Conservation (phyloP, 1,139 yeast species). For the Kluyveromyces sp. region DNA sequence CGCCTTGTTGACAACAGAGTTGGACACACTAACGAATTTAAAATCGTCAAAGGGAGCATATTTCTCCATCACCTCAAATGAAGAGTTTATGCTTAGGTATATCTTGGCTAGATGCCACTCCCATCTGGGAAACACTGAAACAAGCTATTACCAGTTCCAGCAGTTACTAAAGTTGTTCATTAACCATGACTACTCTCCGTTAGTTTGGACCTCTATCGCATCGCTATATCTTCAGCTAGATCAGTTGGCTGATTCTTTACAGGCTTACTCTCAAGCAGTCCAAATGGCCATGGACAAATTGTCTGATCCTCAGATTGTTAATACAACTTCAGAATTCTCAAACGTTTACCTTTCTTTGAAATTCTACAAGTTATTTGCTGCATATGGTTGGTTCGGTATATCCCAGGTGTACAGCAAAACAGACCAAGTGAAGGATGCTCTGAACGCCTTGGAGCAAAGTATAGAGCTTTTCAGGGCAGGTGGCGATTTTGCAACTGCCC, state of each 20-base stretch:
- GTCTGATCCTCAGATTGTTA: slow-evolving; percentile 5
- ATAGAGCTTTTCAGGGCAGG: slow-evolving; percentile 15
- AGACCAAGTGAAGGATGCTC: slow-evolving; percentile 15
- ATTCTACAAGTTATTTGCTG: slow-evolving; percentile 16
- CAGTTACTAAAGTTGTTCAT: slow-evolving; percentile 40
- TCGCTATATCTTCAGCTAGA: slow-evolving; percentile 49
- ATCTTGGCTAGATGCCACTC: slow-evolving; percentile 18
- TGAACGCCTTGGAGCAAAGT: slow-evolving; percentile 18
- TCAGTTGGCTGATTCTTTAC: slow-evolving; percentile 57
- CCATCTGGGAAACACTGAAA: slow-evolving; percentile 12
- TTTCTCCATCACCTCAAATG: background rate
- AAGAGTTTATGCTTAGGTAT: slow-evolving; percentile 12
- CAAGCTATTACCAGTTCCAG: slow-evolving; percentile 46
- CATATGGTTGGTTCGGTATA: slow-evolving; percentile 25
- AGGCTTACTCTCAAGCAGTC: slow-evolving; percentile 57
- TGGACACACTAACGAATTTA: background rate
- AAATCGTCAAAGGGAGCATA: background rate
- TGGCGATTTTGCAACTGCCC: slow-evolving; percentile 11
- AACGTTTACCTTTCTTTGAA: slow-evolving; percentile 6
- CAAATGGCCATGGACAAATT: slow-evolving; percentile 11
- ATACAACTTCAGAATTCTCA: slow-evolving; percentile 1
- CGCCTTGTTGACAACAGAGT: slow-evolving; percentile 1
- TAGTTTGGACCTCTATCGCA: slow-evolving; percentile 63
- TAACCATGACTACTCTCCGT: slow-evolving; percentile 43
- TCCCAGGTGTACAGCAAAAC: slow-evolving; percentile 22